These are phyloP conservation scores for Rhizophora mangle DNA, from an alignment of 345 rosid genomes.

Conservation along the genomic window DNA sequence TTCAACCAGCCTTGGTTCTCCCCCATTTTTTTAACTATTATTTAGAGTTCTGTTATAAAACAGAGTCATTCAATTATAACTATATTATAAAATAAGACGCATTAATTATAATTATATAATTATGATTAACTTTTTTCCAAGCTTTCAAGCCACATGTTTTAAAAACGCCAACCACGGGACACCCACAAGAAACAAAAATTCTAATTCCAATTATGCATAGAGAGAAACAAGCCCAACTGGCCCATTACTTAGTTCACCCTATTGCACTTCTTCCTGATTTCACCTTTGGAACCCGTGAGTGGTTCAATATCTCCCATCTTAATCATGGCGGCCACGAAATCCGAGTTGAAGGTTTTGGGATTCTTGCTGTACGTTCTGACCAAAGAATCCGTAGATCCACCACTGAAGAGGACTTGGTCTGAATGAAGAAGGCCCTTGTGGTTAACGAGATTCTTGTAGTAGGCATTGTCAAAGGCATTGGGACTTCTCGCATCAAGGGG, in stretches of 20 bases:
- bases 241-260: slow-evolving; percentile 3
- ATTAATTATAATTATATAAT: no score
- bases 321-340: slow-evolving; percentile 23
- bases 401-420: slow-evolving; percentile 65
- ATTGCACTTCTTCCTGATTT: slow-evolving; percentile 22
- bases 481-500: slow-evolving; percentile 63
- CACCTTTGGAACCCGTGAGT: slow-evolving; percentile 23
- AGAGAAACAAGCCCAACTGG: background rate
- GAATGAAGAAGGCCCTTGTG: slow-evolving; percentile 74
- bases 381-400: slow-evolving; percentile 40
- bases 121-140: no score
- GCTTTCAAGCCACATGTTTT: no score
- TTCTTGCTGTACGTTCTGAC: slow-evolving; percentile 9
- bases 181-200: no score
- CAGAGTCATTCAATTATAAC: no score
- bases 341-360: slow-evolving; percentile 6
- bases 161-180: no score
- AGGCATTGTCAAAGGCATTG: slow-evolving; percentile 57
- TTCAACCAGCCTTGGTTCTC: no score
- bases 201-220: background rate
- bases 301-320: slow-evolving; percentile 30
- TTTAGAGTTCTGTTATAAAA: no score
- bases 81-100: no score
- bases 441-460: slow-evolving; percentile 58
- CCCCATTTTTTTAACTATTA: no score